Evolutionary conservation across 208 protist genomes (phyloP), one percentile per base, ranked within the genome.

Genomic region (Porcisia hertigi): DNA sequence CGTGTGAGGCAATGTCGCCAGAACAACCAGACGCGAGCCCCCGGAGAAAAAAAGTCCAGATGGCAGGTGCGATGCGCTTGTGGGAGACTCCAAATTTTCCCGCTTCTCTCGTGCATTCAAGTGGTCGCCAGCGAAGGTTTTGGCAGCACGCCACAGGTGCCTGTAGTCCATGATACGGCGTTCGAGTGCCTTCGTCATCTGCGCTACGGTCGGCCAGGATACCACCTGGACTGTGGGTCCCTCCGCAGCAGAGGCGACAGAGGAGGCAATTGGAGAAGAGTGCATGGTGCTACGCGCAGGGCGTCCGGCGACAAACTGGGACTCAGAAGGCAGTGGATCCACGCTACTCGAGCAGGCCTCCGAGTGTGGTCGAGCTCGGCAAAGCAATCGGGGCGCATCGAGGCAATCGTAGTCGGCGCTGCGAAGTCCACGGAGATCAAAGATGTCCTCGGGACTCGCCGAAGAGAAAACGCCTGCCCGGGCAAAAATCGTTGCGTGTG

Each of bases 101-200:
- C 11, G 36, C 23, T 7, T 12, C 41, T 36, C 20, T 23, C 45
- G 23, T 41, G 11, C 11, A 1, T 3, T 43, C 25, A 20, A 1
- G 23, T 16, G n/a, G 16, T 70, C 65, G 30, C 43, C 36, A 12
- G 23, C 47, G n/a, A 63, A 3, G 23, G 0, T 23, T 23, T 11
- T 25, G 53, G 49, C 18, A n/a, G 18, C 55, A 58, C 60, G 54
- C 74, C 74, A 77, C 65, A 77, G 4, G 20, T 65, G 39, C 1
- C 3, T 23, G 14, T 67, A 34, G 41, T 55, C 59, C 63, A 71
- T 64, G 34, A 45, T 77, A 45, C 69, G n/a, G 49, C 64, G 73
- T 53, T 70, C 64, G 16, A 75, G 2, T 0, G 60, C 71, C 23
- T 43, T 63, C 3, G 49, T 62, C 30, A 76, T 53, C 72, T 76